Evolutionary conservation across 2,329 filamentous ascomycete species (phyloP), one percentile per base, ranked within the genome.

Genomic region (Fusarium coicis): DNA sequence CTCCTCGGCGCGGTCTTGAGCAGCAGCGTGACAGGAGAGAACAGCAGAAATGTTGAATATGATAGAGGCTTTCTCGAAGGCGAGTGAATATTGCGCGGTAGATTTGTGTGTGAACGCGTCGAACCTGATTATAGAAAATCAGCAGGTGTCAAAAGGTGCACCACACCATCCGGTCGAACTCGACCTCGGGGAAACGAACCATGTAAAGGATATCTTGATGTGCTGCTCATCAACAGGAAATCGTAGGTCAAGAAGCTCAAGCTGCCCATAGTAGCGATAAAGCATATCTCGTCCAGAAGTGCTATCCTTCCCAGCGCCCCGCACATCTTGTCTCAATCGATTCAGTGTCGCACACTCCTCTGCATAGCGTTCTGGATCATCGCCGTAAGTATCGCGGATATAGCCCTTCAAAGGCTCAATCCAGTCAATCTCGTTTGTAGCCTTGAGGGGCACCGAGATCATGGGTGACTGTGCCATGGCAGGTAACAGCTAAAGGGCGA

Each of bases 1-100:
- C 79, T 99, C 96, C 80, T 98, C 95, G 73, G 93, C 93, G 55
- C 96, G 91, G 76, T 96, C 95, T 84, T 99, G 97, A 79, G 93
- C 89, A 47, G 96, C 95, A 69, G 96, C 96, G 87, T 99, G 94
- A 79, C 96, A 98, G 60, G 96, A 98, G 26, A 99, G 88, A 32
- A 98, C 95, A 75, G 96, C 96, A 42, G 96, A 97, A 75, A 99
- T 99, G 83, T 99, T 99, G 88, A 99, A 99, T 79, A 99, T 98
- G 80, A 99, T 97, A 77, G 96, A 98, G 19, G 96, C 96, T 81
- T 99, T 99, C 83, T 99, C 96, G 81, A 97, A 99, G 53, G 96
- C 96, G 53, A 99, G 88, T 12, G 95, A 98, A 85, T 97, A 98
- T 82, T 99, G 96, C 8, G 95, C 92, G 9, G 96, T 99, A n/a